A percentile compares a stretch with the other conserved stretches of the same genome.
Evolutionary conservation across 2,329 filamentous ascomycete genomes (phyloP).

Genomic region (Monosporascus sp.): DNA sequence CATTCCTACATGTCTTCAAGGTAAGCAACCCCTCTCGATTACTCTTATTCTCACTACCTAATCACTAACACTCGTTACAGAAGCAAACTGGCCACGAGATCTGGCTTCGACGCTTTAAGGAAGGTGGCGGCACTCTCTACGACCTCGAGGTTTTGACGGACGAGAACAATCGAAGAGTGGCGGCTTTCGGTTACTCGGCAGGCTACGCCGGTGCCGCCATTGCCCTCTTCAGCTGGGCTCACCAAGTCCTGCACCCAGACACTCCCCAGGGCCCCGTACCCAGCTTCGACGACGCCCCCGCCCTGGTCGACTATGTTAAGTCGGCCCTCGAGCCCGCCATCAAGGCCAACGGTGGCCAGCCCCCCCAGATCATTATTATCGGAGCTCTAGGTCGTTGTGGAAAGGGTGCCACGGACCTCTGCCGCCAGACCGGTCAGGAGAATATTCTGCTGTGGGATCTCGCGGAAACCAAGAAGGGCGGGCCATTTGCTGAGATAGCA

Average conservation of each 20-base stretch:
- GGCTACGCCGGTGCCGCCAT: conserved; percentile 4
- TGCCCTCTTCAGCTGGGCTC: conserved; percentile 4
- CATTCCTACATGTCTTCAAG: not conserved
- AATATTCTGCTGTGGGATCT: conserved; percentile 5
- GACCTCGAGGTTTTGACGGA: conserved; percentile 6
- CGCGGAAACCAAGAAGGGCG: conserved; percentile 3
- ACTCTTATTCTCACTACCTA: conserved; percentile 1
- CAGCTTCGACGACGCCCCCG: not conserved
- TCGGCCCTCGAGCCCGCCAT: not conserved
- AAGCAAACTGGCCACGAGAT: conserved; percentile 3
- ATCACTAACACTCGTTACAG: not conserved
- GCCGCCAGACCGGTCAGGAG: not conserved
- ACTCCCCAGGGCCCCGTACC: conserved; percentile 1
- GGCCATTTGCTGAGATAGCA: conserved; percentile 5
- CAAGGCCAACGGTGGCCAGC: conserved; percentile 2
- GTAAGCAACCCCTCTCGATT: conserved; percentile 53
- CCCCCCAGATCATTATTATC: conserved; percentile 3
- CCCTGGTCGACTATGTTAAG: conserved; percentile 1
- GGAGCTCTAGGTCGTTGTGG: conserved; percentile 7
- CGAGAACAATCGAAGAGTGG: not conserved
- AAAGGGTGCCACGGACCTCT: conserved; percentile 1
- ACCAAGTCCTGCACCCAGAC: conserved; percentile 4
- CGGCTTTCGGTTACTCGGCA: conserved; percentile 5
- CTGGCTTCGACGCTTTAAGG: conserved; percentile 3
- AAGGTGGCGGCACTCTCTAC: conserved; percentile 1